phyloP scores from a whole-genome alignment of 225 moss, liverwort and hornwort genomes.

The Physcomitrium patens region DNA sequence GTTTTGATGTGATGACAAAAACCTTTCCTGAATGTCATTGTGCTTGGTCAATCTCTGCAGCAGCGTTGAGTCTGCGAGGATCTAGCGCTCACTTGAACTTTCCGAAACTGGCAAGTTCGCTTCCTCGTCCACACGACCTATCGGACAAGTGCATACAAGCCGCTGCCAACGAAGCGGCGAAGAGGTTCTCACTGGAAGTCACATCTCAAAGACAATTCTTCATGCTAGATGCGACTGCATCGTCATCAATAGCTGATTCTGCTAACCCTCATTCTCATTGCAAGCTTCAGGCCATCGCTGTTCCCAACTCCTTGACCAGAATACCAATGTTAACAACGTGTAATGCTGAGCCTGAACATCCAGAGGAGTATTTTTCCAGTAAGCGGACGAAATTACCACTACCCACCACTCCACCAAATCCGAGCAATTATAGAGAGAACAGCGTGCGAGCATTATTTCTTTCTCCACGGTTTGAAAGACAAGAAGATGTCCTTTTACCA shows the following conservation, averaged over 20 bases:
- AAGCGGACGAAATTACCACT: conserved; percentile 4
- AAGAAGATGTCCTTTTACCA: conserved; percentile 5
- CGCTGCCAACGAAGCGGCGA: conserved; percentile 56
- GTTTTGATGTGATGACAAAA: background rate
- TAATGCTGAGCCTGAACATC: conserved; percentile 26
- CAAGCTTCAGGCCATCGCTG: conserved; percentile 14
- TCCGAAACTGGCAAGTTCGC: conserved; percentile 46
- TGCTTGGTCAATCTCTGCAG: conserved; percentile 28
- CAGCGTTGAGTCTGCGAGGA: conserved; percentile 53
- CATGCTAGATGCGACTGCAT: conserved; percentile 7
- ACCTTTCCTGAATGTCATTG: background rate
- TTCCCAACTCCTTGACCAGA: background rate
- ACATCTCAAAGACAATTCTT: conserved; percentile 44
- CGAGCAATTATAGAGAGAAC: conserved; percentile 5
- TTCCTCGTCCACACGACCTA: conserved; percentile 59
- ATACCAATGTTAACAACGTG: conserved; percentile 21
- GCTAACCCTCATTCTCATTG: conserved; percentile 21
- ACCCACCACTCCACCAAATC: conserved; percentile 5
- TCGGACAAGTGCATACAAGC: conserved; percentile 68
- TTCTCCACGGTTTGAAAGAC: background rate
- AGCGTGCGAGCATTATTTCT: background rate
- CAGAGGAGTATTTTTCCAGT: conserved; percentile 5
- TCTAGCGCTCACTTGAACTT: conserved; percentile 53
- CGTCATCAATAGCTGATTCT: conserved; percentile 17
- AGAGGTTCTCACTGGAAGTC: conserved; percentile 36